Conservation (phyloP, 169 alveolate species). For the Plasmodium falciparum region DNA sequence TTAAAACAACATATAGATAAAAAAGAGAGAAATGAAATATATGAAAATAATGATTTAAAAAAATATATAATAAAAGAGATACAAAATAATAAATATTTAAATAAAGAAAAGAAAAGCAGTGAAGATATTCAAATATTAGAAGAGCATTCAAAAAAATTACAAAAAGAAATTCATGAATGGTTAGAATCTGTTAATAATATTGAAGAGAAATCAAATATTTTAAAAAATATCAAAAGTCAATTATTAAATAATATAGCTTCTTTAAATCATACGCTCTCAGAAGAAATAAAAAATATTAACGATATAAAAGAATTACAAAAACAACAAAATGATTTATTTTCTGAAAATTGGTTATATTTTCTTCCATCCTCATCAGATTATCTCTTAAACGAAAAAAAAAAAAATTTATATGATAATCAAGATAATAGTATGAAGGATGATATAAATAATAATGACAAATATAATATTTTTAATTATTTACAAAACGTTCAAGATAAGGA, state of each 20-base stretch:
- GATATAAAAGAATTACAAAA: constrained; percentile 63
- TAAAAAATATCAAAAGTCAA: constrained; percentile 52
- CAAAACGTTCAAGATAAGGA: constrained; percentile 15
- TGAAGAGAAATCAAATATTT: constrained; percentile 37
- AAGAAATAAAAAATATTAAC: constrained; percentile 72
- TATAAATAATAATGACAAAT: not conserved
- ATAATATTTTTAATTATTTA: constrained; percentile 31
- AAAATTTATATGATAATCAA: too few relatives aligned
- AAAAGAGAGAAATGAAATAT: not conserved
- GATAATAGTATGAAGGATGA: too few relatives aligned
- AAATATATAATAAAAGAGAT: constrained; percentile 28
- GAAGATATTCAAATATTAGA: constrained; percentile 40
- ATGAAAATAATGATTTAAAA: not conserved
- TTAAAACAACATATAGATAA: constrained; percentile 14
- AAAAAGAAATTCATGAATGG: constrained; percentile 48
- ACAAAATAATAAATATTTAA: constrained; percentile 13
- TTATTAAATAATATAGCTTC: constrained; percentile 58
- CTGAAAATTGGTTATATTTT: constrained; percentile 59
- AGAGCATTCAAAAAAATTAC: constrained; percentile 39
- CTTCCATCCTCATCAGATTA: constrained; percentile 41
- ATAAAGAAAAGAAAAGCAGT: constrained; percentile 37
- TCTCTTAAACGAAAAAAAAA: not conserved
- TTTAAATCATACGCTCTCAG: constrained; percentile 45
- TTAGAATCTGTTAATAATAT: constrained; percentile 39
- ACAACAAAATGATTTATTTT: constrained; percentile 57